A percentile compares a stretch with the other conserved stretches of the same genome.
Conservation (phyloP, 225 moss, liverwort and hornwort species). For the Straminergon stramineum region DNA sequence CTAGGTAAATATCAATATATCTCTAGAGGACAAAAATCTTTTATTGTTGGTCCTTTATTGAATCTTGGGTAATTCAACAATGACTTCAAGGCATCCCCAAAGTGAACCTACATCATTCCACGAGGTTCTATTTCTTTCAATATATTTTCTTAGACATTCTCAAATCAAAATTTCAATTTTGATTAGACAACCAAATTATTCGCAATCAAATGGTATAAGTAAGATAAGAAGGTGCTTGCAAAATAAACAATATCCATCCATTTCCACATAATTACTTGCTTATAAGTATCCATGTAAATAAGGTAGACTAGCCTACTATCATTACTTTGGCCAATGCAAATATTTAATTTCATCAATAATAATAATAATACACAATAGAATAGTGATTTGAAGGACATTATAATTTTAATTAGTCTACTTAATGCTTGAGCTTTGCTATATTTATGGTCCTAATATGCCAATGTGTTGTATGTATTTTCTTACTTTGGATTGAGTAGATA, state of each 20-base stretch:
- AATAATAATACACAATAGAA: neutral
- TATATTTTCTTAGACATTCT: neutral
- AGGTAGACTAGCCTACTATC: too few species aligned
- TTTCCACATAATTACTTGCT: neutral
- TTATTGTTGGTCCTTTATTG: neutral
- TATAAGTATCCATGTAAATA: too few species aligned
- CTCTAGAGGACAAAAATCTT: fast-evolving
- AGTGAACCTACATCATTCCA: neutral
- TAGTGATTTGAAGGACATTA: neutral
- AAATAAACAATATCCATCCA: neutral
- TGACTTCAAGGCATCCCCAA: neutral
- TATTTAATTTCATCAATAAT: neutral
- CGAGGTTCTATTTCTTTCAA: too few species aligned
- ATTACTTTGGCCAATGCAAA: too few species aligned
- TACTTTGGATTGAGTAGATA: too few species aligned
- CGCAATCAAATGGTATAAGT: neutral
- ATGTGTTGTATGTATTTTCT: too few species aligned
- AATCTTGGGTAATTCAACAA: neutral
- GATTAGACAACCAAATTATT: neutral
- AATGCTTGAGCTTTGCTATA: too few species aligned
- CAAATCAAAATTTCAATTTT: neutral
- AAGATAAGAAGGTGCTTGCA: neutral
- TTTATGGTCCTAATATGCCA: too few species aligned
- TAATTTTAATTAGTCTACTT: too few species aligned
- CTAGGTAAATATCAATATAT: too few species aligned